Evolutionary conservation across 305 asterid species (phyloP).

Genomic region (Lippia alba): DNA sequence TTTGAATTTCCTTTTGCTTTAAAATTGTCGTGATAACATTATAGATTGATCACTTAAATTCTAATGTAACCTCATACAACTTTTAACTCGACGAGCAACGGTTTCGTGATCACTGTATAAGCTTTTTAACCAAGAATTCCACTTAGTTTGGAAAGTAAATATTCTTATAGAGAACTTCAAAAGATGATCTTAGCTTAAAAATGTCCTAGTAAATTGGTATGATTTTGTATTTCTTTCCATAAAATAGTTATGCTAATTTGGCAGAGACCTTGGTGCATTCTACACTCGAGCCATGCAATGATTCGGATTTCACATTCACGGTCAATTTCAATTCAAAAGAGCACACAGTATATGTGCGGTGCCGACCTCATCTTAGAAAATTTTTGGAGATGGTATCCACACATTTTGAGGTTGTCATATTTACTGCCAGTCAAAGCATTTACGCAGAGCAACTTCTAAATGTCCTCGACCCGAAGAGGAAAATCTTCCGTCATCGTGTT

Average conservation of each 20-base stretch:
- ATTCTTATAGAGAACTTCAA: not conserved
- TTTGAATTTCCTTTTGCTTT: not conserved
- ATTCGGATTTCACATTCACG: constrained; percentile 89
- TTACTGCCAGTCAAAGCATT: constrained; percentile 99
- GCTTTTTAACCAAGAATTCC: constrained; percentile 4
- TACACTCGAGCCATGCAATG: constrained; percentile 85
- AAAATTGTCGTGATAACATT: not conserved
- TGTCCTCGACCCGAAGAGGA: constrained; percentile 91
- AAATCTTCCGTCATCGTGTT: constrained; percentile 92
- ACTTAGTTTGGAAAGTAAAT: not conserved
- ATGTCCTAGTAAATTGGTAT: not conserved
- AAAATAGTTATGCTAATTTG: constrained; percentile 39
- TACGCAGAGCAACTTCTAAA: constrained; percentile 92
- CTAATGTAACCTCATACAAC: not conserved
- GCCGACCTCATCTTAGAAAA: constrained; percentile 89
- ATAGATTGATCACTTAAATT: not conserved
- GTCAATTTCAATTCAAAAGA: constrained; percentile 82
- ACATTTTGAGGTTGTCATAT: constrained; percentile 84
- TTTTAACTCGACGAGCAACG: not conserved
- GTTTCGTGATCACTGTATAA: constrained; percentile 2
- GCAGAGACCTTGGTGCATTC: constrained; percentile 99
- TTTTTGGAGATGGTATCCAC: constrained; percentile 82
- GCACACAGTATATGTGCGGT: constrained; percentile 83
- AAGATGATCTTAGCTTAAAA: not conserved
- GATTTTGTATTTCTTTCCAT: not conserved